phyloP scores from a whole-genome alignment of 305 asterid genomes.

The Fraxinus greggii region DNA sequence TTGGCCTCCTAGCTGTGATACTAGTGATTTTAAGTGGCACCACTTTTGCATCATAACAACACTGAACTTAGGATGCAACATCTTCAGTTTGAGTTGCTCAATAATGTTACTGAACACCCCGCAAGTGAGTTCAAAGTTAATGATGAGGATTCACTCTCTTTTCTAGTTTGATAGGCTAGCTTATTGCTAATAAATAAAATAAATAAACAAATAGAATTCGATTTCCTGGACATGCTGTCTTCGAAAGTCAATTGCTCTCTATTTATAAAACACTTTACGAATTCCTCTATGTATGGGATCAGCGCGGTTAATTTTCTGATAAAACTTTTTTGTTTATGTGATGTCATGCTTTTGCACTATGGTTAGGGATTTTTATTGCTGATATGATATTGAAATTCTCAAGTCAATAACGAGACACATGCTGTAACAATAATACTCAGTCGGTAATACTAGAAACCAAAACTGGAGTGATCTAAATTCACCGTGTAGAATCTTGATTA shows the following conservation, averaged over 20 bases:
- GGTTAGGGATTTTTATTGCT: background rate
- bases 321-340: background rate
- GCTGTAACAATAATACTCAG: background rate
- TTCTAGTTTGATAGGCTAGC: background rate
- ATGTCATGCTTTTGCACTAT: background rate
- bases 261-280: background rate
- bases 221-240: background rate
- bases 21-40: background rate
- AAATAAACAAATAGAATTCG: background rate
- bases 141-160: background rate
- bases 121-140: background rate
- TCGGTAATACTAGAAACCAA: background rate
- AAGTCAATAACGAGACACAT: background rate
- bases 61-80: background rate
- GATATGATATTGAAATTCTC: background rate
- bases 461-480: background rate
- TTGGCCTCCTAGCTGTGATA: background rate
- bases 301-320: background rate
- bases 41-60: background rate
- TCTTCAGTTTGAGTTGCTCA: background rate
- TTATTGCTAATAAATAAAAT: conserved; percentile 7
- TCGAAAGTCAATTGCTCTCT: background rate
- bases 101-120: background rate
- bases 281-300: background rate
- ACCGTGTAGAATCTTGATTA: background rate